A percentile compares a stretch with the other conserved stretches of the same genome.
phyloP scores from a whole-genome alignment of 495 filamentous ascomycete species.

The Penicillium turbatum region DNA sequence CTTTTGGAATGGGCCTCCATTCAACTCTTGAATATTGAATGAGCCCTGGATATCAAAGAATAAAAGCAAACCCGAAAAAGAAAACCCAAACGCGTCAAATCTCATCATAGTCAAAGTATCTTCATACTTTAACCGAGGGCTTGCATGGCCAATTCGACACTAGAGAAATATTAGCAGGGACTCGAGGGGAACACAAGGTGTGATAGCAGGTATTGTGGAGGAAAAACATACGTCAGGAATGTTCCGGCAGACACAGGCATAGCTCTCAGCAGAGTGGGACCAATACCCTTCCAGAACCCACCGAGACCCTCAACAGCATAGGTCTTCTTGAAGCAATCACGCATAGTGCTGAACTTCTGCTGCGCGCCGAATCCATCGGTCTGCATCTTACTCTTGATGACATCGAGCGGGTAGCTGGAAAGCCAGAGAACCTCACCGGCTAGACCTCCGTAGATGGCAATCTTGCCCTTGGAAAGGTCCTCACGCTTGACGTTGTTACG shows the following conservation, averaged over 20 bases:
- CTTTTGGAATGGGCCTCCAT: constrained; percentile 22
- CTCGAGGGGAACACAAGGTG: not conserved
- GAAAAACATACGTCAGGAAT: constrained; percentile 66
- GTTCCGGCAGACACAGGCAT: constrained; percentile 98
- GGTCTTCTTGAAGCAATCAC: constrained; percentile 84
- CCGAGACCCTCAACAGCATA: constrained; percentile 69
- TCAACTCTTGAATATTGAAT: constrained; percentile 20
- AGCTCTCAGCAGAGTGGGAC: constrained; percentile 87
- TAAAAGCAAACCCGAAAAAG: constrained; percentile 13
- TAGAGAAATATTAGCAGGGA: constrained; percentile 18
- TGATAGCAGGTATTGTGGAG: not conserved
- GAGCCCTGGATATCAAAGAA: constrained; percentile 34
- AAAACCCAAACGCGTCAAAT: constrained; percentile 15
- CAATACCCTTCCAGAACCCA: constrained; percentile 96
- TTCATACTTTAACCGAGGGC: constrained; percentile 33
- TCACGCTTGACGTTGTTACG: constrained; percentile 69
- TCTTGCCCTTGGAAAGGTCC: constrained; percentile 75
- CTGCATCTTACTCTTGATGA: constrained; percentile 99
- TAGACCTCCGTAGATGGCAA: constrained; percentile 87
- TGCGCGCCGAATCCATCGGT: constrained; percentile 78
- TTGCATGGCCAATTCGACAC: constrained; percentile 47
- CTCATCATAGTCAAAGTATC: constrained; percentile 10
- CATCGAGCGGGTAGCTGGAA: constrained; percentile 89
- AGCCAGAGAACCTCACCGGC: constrained; percentile 95
- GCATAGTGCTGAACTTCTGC: constrained; percentile 73